Evolutionary conservation across 495 filamentous ascomycete genomes (phyloP), one percentile per base, ranked within the genome.

Genomic region (Thermochaetoides thermophila): DNA sequence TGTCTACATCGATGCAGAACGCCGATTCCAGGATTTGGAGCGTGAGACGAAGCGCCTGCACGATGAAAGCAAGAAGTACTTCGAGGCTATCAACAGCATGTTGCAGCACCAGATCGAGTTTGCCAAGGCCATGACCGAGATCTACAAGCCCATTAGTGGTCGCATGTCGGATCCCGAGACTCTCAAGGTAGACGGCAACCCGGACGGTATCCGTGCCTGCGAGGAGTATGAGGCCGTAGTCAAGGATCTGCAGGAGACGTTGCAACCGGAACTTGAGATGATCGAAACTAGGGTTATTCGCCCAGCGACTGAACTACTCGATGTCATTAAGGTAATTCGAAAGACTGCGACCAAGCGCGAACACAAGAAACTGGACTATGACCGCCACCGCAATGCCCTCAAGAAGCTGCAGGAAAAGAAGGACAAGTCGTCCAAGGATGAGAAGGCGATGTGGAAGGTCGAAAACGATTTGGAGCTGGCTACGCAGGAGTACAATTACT

Each of bases 331-430:
- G 61, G 69, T 82, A 19, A 85, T 93, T 44, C 76, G 84, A 39
- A 99, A 99, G 57, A 74, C 78, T 18, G 75, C 79, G 5, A 59
- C 66, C 32, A 99, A 99, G 61, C 79, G 89, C 44, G 79, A 95
- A 40, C 89, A 99, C 61, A 99, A 99, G 63, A 82, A 95, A 54
- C 63, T 99, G 12, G 89, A 99, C 60, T 95, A 83, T 50, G 89
- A 99, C 50, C 77, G 85, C 29, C 84, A 80, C 54, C 72, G 76
- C 26, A 66, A 76, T 16, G 70, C 78, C 1, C 58, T 87, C 32
- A 95, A 96, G 66, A 96, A 95, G 60, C 63, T 95, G 15, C 76
- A 95, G 53, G 91, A 95, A 26, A 99, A 99, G 66, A 93, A 92
- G 57, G 91, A 96, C 27, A 92, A 85, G 56, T 78, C 76, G 16